phyloP scores from a whole-genome alignment of 2,329 filamentous ascomycete genomes.

The Cercospora zeae-maydis region DNA sequence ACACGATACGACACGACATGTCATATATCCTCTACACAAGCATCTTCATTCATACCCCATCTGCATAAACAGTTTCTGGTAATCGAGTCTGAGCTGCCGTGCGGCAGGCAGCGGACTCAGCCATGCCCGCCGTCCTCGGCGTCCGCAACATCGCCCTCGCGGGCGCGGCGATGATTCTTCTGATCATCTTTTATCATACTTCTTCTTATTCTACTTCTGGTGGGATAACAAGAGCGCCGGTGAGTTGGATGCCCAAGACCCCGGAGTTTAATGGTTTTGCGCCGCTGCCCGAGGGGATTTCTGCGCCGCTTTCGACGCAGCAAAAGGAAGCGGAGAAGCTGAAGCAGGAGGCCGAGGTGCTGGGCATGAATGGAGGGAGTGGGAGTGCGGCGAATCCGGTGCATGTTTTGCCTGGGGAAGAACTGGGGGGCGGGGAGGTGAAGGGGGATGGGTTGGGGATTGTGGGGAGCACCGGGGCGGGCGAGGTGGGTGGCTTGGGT shows the following conservation, averaged over 20 bases:
- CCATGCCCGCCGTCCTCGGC: neutral
- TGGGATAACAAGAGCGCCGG: neutral
- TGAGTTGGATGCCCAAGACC: neutral
- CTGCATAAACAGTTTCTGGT: too few relatives aligned
- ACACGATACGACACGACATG: too few relatives aligned
- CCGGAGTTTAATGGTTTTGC: constrained; percentile 8
- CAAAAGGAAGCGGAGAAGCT: neutral
- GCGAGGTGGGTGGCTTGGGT: neutral
- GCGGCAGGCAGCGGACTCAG: too few relatives aligned
- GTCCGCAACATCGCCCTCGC: constrained; percentile 4
- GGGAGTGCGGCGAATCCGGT: neutral
- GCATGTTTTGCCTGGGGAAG: constrained; percentile 3
- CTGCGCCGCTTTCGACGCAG: neutral
- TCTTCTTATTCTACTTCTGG: neutral
- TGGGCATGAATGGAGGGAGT: neutral
- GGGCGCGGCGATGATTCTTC: neutral
- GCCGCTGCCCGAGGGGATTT: constrained; percentile 5
- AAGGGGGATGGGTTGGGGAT: neutral
- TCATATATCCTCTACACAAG: too few relatives aligned
- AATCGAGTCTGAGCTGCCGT: too few relatives aligned
- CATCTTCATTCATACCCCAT: too few relatives aligned
- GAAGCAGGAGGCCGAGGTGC: neutral
- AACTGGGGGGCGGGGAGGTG: neutral
- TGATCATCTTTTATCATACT: constrained; percentile 2
- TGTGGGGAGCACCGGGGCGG: neutral